These are phyloP conservation scores for Lagenaria siceraria DNA, from an alignment of 306 rosid genomes.

Conservation along the genomic window DNA sequence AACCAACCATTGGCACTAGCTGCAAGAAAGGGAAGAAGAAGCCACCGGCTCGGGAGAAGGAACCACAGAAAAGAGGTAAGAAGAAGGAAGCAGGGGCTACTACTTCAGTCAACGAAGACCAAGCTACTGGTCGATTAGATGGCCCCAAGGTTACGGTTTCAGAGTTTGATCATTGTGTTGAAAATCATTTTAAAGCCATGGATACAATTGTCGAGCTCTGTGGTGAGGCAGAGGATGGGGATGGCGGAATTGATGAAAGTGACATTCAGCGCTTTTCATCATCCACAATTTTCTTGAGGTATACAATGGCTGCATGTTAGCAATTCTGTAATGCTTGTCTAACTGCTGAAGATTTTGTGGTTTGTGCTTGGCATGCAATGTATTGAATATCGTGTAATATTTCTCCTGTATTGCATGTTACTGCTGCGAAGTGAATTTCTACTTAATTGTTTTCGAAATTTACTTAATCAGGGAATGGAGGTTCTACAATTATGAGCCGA, in stretches of 20 bases:
- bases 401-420: neutral
- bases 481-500: slow-evolving; percentile 49
- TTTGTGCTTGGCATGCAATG: neutral
- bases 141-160: slow-evolving; percentile 24
- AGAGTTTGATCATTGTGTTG: slow-evolving; percentile 42
- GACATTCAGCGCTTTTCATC: slow-evolving; percentile 43
- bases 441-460: neutral
- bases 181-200: slow-evolving; percentile 49
- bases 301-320: neutral
- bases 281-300: slow-evolving; percentile 61
- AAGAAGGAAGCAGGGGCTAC: neutral
- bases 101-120: neutral
- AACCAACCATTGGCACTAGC: neutral
- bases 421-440: neutral
- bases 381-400: neutral
- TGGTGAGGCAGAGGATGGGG: slow-evolving; percentile 25
- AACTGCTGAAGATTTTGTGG: neutral
- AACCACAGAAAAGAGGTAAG: neutral
- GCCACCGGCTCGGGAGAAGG: neutral
- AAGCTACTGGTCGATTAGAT: neutral
- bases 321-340: neutral
- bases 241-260: slow-evolving; percentile 16
- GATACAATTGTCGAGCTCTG: slow-evolving; percentile 45
- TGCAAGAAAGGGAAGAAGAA: slow-evolving; percentile 17
- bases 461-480: slow-evolving; percentile 57